Conservation (phyloP, 2,329 filamentous ascomycete genomes). For the Rutstroemia sydowiana region DNA sequence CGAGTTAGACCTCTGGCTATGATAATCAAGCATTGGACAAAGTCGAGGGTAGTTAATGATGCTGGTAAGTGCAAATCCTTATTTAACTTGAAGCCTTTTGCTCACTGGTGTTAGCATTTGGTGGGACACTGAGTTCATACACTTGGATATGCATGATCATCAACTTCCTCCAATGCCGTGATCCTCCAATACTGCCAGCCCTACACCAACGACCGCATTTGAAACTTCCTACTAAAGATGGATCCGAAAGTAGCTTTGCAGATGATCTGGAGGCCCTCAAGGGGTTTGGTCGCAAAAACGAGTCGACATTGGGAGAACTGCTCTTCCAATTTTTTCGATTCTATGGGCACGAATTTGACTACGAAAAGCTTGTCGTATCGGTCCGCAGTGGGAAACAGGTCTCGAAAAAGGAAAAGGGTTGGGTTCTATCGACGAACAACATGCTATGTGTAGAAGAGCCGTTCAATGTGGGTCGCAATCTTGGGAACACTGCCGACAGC, state of each 20-base stretch:
- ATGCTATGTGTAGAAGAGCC: conserved; percentile 93
- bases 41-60: conserved; percentile 86
- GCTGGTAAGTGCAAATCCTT: conserved; percentile 65
- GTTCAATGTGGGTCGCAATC: conserved; percentile 81
- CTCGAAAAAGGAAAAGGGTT: conserved; percentile 78
- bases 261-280: conserved; percentile 72
- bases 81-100: conserved; percentile 2
- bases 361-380: conserved; percentile 75
- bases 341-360: conserved; percentile 90
- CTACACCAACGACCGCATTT: conserved; percentile 68
- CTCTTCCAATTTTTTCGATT: conserved; percentile 93
- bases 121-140: conserved; percentile 93
- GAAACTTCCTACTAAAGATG: conserved; percentile 54
- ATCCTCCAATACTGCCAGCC: conserved; percentile 76
- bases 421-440: conserved; percentile 74
- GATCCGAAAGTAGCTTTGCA: conserved; percentile 69
- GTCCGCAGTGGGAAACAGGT: conserved; percentile 74
- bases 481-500: conserved; percentile 94
- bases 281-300: conserved; percentile 72
- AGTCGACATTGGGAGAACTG: conserved; percentile 75
- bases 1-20: conserved; percentile 88
- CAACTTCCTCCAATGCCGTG: conserved; percentile 84
- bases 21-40: conserved; percentile 97
- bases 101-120: conserved; percentile 56
- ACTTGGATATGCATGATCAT: conserved; percentile 99